A percentile compares a stretch with the other conserved stretches of the same genome.
Evolutionary conservation across 371 early-diverging fungal genomes (phyloP).

Genomic region (Zopfochytrium polystomum): DNA sequence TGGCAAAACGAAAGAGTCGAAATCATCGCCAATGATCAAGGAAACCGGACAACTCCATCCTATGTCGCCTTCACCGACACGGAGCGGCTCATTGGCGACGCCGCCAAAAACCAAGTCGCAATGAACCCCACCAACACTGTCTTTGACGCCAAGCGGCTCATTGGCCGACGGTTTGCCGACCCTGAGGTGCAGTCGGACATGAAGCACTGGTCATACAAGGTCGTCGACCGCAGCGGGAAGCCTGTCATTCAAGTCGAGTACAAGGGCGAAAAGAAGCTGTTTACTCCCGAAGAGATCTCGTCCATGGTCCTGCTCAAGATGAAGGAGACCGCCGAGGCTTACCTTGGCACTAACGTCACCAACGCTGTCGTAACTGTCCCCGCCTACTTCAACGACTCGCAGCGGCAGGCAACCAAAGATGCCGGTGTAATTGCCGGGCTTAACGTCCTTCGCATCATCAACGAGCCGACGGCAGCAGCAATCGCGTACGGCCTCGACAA

Average conservation of each 20-base stretch:
- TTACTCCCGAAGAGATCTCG: slow-evolving; percentile 92
- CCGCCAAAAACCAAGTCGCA: slow-evolving; percentile 8
- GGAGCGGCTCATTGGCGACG: slow-evolving; percentile 1
- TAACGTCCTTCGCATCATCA: slow-evolving; percentile 94
- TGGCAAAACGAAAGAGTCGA: neutral
- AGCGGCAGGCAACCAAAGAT: slow-evolving; percentile 98
- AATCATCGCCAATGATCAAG: slow-evolving; percentile 81
- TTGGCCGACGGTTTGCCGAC: slow-evolving; percentile 90
- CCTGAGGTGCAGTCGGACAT: slow-evolving; percentile 85
- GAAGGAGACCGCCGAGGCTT: slow-evolving; percentile 89
- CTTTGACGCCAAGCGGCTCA: slow-evolving; percentile 95
- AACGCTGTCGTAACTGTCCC: slow-evolving; percentile 81
- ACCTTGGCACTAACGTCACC: slow-evolving; percentile 79
- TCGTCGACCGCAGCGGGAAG: slow-evolving; percentile 61
- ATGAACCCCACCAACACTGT: slow-evolving; percentile 71
- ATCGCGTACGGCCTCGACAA: slow-evolving; percentile 95
- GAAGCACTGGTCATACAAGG: slow-evolving; percentile 89
- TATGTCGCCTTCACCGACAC: slow-evolving; percentile 87
- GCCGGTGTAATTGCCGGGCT: slow-evolving; percentile 93
- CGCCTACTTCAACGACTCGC: slow-evolving; percentile 96
- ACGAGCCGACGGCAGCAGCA: slow-evolving; percentile 98
- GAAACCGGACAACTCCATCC: slow-evolving; percentile 90
- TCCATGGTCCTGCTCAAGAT: slow-evolving; percentile 89
- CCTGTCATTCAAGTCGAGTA: slow-evolving; percentile 73
- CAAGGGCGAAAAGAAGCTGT: slow-evolving; percentile 59